A percentile compares a stretch with the other conserved stretches of the same genome.
Evolutionary conservation across 202 grass and related monocot genomes (phyloP).

Genomic region (Bolboschoenoplectus hybrid): DNA sequence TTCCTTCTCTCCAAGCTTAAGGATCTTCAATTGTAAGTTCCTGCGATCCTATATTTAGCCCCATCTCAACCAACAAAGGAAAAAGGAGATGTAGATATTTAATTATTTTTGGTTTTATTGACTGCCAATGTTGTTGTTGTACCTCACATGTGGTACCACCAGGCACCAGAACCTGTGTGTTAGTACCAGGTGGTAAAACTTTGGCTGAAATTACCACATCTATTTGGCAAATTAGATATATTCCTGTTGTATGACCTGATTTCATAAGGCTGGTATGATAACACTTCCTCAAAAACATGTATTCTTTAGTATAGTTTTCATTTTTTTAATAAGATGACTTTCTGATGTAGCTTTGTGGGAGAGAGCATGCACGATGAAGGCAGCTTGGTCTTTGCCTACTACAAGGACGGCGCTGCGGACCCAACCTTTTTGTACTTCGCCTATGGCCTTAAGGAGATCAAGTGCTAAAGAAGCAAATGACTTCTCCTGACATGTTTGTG

Average conservation of each 20-base stretch:
- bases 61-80: not conserved
- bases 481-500: not conserved
- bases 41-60: not conserved
- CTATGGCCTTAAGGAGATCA: constrained; percentile 69
- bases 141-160: not conserved
- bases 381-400: constrained; percentile 64
- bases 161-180: too few relatives aligned
- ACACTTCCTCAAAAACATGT: not conserved
- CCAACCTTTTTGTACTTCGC: constrained; percentile 83
- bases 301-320: not conserved
- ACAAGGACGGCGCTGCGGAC: constrained; percentile 63
- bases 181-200: not conserved
- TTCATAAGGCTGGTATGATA: not conserved
- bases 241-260: not conserved
- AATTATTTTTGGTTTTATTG: not conserved
- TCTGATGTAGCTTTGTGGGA: constrained; percentile 64
- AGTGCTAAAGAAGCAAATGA: constrained; percentile 58
- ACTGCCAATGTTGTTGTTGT: not conserved
- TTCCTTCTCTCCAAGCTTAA: constrained; percentile 65
- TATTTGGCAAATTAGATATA: not conserved
- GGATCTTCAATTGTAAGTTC: constrained; percentile 87
- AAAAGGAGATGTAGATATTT: not conserved
- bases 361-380: constrained; percentile 80
- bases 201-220: not conserved
- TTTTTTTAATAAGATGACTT: not conserved